Evolutionary conservation across 352 stramenopile species (phyloP).

Genomic region (Globisporangium paroecandrum): DNA sequence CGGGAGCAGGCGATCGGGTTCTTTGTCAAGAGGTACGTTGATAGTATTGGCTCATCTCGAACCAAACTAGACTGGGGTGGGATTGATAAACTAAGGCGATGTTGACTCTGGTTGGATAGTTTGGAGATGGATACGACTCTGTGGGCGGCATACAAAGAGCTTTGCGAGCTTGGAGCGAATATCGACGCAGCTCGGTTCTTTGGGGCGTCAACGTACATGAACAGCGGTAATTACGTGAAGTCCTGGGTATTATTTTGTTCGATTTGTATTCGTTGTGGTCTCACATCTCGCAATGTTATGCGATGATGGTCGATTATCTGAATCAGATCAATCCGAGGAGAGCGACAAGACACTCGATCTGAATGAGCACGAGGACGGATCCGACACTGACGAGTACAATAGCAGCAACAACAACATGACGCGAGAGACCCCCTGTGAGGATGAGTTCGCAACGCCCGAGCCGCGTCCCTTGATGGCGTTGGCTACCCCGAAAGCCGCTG

Average conservation of each 20-base stretch:
- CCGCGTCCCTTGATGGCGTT: constrained; percentile 23
- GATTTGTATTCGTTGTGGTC: background rate
- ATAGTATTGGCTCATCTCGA: background rate
- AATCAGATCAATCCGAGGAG: constrained; percentile 15
- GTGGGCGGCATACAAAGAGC: constrained; percentile 91
- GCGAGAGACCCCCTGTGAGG: constrained; percentile 22
- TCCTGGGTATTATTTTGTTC: background rate
- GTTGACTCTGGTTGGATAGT: constrained; percentile 28
- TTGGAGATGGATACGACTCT: constrained; percentile 90
- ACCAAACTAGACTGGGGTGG: background rate
- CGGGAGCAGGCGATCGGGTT: constrained; percentile 89
- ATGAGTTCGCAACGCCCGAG: constrained; percentile 33
- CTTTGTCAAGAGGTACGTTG: constrained; percentile 81
- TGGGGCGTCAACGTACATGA: constrained; percentile 42
- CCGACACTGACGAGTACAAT: constrained; percentile 26
- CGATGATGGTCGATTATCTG: background rate
- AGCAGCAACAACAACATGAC: constrained; percentile 19
- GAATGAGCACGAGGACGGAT: constrained; percentile 13
- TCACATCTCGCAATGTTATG: background rate
- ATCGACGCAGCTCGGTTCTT: constrained; percentile 68
- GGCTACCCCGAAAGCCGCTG: constrained; percentile 15
- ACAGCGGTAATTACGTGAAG: constrained; percentile 11
- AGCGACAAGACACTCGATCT: constrained; percentile 18
- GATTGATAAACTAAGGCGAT: background rate
- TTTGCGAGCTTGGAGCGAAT: constrained; percentile 90